A percentile compares a stretch with the other conserved stretches of the same genome.
Conservation (phyloP, 2,329 filamentous ascomycete species). For the Trichophyton schoenleinii region DNA sequence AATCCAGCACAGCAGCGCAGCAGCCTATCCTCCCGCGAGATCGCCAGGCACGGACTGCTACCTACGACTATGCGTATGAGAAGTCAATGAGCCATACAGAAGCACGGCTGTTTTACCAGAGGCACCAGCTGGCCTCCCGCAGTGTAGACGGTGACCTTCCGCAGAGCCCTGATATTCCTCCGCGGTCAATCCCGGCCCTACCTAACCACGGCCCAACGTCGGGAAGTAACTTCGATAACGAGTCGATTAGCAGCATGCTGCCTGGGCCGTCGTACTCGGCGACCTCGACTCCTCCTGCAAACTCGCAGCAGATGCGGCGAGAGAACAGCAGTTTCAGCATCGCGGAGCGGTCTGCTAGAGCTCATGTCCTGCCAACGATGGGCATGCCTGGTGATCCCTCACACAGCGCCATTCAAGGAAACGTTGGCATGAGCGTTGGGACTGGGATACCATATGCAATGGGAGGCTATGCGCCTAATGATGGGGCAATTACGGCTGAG, state of each 20-base stretch:
- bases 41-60: slow-evolving; percentile 58
- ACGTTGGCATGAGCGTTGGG: slow-evolving; percentile 46
- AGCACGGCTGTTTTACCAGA: slow-evolving; percentile 90
- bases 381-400: slow-evolving; percentile 41
- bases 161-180: slow-evolving; percentile 20
- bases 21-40: slow-evolving; percentile 27
- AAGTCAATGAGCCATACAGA: slow-evolving; percentile 90
- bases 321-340: background rate
- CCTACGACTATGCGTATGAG: slow-evolving; percentile 86
- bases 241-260: slow-evolving; percentile 10
- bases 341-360: background rate
- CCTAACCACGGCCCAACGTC: slow-evolving; percentile 16
- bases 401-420: slow-evolving; percentile 33
- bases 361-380: slow-evolving; percentile 42
- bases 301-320: slow-evolving; percentile 26
- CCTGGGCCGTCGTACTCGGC: slow-evolving; percentile 9
- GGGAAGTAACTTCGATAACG: slow-evolving; percentile 9
- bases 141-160: slow-evolving; percentile 26
- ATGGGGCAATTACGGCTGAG: slow-evolving; percentile 71
- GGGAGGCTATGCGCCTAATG: slow-evolving; percentile 56
- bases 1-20: slow-evolving; percentile 8
- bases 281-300: slow-evolving; percentile 15
- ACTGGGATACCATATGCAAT: slow-evolving; percentile 49
- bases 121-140: slow-evolving; percentile 57
- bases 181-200: slow-evolving; percentile 10